Base-by-base conservation (phyloP, 257 asterid genomes). In the Solanum virginianum region DNA sequence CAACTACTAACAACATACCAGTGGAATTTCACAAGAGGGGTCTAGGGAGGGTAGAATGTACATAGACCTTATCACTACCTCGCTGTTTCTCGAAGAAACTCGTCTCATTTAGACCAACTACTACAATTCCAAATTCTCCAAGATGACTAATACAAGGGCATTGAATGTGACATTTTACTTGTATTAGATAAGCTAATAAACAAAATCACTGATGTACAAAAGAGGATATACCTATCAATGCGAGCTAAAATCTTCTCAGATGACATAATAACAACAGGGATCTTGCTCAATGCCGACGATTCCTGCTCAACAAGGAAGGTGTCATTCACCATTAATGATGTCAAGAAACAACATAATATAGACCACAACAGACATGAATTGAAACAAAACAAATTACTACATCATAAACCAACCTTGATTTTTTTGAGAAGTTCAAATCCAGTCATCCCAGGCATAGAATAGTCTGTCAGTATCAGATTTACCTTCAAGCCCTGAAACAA, bases 371-470 rank as follows among this genome's bases (percentile, higher is more conserved):
- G 29, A 43, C 22, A 83, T 59, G 29, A 59, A 59, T 59, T 59
- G n/a, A 20, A 77, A 15, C 83, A 5, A 16, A n/a, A 17, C 10
- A 14, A 16, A 32, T 10, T 29, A 10, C 14, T 29, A 10, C 14
- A 17, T 79, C 1, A 5, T 15, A 17, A 70, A 90, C 93, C 10
- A 72, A 93, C 98, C 99, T 95, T 95, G 7, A 95, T 93, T 93
- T 87, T 93, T 86, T 95, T 93, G 10, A 95, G 97, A 55, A 95
- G 98, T 49, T 95, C 99, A 90, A 91, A 95, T 53, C 99, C 99
- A 45, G 98, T 94, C 99, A 95, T 95, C 80, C 95, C 99, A 90
- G 99, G 99, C 99, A 95, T 95, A n/a, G 98, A 95, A 80, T 95
- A 95, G 85, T 95, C 98, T 8, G 98, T 93, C 87, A 95, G 85